Evolutionary conservation across 352 stramenopile species (phyloP), one percentile per base, ranked within the genome.

Genomic region (Phytophthora idaei): DNA sequence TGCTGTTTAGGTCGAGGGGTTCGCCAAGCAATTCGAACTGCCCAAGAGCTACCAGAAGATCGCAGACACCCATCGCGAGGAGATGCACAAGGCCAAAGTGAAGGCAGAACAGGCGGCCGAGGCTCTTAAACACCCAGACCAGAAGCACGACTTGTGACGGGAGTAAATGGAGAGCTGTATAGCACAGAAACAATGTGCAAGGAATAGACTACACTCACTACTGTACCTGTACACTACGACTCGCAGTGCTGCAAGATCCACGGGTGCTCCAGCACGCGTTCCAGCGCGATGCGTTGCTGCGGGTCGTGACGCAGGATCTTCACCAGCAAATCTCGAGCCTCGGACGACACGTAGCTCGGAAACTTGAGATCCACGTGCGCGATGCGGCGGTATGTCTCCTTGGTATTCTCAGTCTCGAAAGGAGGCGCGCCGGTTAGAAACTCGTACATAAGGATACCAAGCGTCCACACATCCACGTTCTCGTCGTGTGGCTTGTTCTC

Each of bases 381-480:
- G 70, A 99, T 99, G 47, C 97, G 85, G 64, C 97, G 85, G 73
- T 99, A 99, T n/a, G 97, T 99, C 47, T 97, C 94, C 8, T 82
- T 76, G 4, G 67, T 75, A 57, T 88, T 94, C 53, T 99, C 95
- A 2, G 96, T 97, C 71, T 99, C 97, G 75, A 99, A 99, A 5
- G 98, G 98, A 50, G 98, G 97, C 6, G 67, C 77, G n/a, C 98
- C 98, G 6, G 97, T 91, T 1, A 99, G 75, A 51, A 99, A 99
- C 79, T 99, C 98, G 72, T 98, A 99, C 69, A 99, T 97, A 21
- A 99, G 82, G 37, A 99, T 97, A 15, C 98, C 98, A 21, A 99
- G 80, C 48, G 87, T 98, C 98, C 98, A 99, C 44, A 99, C 96
- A 69, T 99, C 98, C 52, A 95, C 87, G 39, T 86, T 94, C 65